Percentiles rank a stretch among this genome's conserved stretches.
These are phyloP conservation scores for Betula pendula DNA, from an alignment of 306 rosid genomes.

Conservation along the genomic window DNA sequence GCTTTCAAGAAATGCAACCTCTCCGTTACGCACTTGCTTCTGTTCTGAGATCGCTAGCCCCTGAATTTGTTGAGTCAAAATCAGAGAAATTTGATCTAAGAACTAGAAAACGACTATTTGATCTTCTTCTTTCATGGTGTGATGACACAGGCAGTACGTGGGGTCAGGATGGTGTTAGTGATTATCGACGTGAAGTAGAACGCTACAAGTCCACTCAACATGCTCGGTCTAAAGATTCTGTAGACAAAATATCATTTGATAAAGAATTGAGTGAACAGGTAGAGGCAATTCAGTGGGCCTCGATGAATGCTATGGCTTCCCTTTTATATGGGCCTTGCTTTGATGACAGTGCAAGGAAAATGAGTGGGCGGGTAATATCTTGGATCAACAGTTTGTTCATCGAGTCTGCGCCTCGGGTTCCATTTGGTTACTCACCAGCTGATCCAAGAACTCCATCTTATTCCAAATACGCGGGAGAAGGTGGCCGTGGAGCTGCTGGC, in stretches of 20 bases:
- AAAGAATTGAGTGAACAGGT: constrained; percentile 94
- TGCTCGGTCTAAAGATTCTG: constrained; percentile 95
- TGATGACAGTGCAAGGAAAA: constrained; percentile 98
- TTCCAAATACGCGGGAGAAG: constrained; percentile 79
- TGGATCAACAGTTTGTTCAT: constrained; percentile 96
- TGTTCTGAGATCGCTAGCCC: constrained; percentile 93
- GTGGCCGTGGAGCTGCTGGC: constrained; percentile 76
- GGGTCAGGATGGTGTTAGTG: constrained; percentile 86
- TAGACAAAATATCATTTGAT: constrained; percentile 91
- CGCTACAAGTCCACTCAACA: constrained; percentile 98
- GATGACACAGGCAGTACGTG: constrained; percentile 83
- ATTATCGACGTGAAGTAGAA: constrained; percentile 96
- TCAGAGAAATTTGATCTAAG: constrained; percentile 91
- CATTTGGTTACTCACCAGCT: constrained; percentile 96
- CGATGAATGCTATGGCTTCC: constrained; percentile 98
- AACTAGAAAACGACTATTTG: constrained; percentile 92
- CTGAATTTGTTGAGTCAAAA: constrained; percentile 95
- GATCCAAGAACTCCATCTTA: constrained; percentile 99
- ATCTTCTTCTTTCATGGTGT: constrained; percentile 92
- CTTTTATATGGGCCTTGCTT: constrained; percentile 97
- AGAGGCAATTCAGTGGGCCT: constrained; percentile 99
- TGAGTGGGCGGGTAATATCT: constrained; percentile 94
- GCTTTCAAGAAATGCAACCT: constrained; percentile 92
- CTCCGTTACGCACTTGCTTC: constrained; percentile 96
- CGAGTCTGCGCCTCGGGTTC: constrained; percentile 95